Conservation (phyloP, 805 yeast genomes). For the Hermanozyma aechmeae region DNA sequence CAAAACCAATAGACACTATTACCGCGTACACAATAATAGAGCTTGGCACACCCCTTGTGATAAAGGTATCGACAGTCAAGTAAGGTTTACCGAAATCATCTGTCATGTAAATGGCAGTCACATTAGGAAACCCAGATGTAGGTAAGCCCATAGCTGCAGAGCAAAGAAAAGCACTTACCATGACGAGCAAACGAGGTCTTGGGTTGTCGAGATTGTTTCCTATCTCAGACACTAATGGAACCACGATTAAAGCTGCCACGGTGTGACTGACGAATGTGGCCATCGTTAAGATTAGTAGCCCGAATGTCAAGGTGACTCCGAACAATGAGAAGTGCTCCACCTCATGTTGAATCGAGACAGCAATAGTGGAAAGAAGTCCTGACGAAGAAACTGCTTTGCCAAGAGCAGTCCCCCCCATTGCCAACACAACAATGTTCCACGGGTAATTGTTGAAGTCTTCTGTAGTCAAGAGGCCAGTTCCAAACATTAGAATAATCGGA, state of each 20-base stretch:
- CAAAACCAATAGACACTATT: conserved; percentile 72
- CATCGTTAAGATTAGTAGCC: conserved; percentile 67
- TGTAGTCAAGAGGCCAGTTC: conserved; percentile 38
- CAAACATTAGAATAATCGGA: conserved; percentile 40
- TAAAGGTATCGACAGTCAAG: conserved; percentile 76
- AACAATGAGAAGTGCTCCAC: conserved; percentile 35
- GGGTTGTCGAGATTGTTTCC: conserved; percentile 71
- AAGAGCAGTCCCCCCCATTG: conserved; percentile 48
- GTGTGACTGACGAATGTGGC: conserved; percentile 97
- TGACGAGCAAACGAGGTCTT: conserved; percentile 76
- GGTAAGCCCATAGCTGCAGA: conserved; percentile 98
- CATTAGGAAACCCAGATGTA: conserved; percentile 96
- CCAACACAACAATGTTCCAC: conserved; percentile 45
- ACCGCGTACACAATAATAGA: conserved; percentile 66
- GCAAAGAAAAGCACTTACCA: conserved; percentile 59
- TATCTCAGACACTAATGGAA: conserved; percentile 84
- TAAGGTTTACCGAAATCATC: conserved; percentile 91
- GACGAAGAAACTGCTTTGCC: conserved; percentile 44
- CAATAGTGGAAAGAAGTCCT: conserved; percentile 38
- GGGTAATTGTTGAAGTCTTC: conserved; percentile 44
- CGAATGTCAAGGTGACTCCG: conserved; percentile 42
- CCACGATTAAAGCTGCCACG: conserved; percentile 88
- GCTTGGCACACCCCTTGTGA: conserved; percentile 85
- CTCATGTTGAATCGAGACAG: conserved; percentile 32
- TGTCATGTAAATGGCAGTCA: conserved; percentile 90